A percentile compares a stretch with the other conserved stretches of the same genome.
phyloP scores from a whole-genome alignment of 2,329 filamentous ascomycete genomes.

The Aciculosporium take region DNA sequence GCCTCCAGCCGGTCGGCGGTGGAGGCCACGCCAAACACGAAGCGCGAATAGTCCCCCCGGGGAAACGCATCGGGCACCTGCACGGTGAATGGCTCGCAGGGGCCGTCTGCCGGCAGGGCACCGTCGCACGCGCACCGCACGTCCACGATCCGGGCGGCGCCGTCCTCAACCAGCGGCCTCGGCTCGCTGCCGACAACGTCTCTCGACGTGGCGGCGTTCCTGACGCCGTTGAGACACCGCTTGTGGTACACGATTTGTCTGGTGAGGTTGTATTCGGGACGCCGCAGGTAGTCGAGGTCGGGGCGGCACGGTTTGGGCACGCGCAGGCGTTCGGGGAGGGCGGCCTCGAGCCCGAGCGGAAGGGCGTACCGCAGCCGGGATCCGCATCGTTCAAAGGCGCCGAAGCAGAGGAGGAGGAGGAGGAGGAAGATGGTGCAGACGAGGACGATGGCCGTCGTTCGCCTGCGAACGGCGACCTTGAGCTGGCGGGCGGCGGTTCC shows the following conservation, averaged over 20 bases:
- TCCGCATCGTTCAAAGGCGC: constrained; percentile 5
- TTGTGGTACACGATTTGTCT: constrained; percentile 29
- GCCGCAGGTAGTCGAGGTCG: constrained; percentile 17
- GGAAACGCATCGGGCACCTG: constrained; percentile 31
- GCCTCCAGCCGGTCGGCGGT: constrained; percentile 33
- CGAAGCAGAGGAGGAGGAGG: constrained; percentile 4
- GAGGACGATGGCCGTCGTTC: constrained; percentile 1
- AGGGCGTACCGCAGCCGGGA: constrained; percentile 7
- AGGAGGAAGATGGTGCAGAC: neutral
- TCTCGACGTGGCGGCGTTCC: constrained; percentile 20
- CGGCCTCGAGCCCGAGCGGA: constrained; percentile 12
- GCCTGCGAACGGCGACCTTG: constrained; percentile 4
- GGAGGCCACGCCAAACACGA: constrained; percentile 45
- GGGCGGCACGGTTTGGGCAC: constrained; percentile 11
- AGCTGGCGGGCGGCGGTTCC: constrained; percentile 5
- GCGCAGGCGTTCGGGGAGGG: constrained; percentile 9
- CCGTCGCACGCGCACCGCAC: constrained; percentile 14
- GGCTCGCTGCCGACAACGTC: constrained; percentile 23
- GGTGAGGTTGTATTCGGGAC: constrained; percentile 20
- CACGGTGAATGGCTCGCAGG: constrained; percentile 30
- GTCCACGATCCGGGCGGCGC: constrained; percentile 16
- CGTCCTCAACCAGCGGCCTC: constrained; percentile 20
- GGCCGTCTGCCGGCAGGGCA: neutral
- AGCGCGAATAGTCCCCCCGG: constrained; percentile 29
- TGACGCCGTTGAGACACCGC: constrained; percentile 27